Percentiles rank a stretch among this genome's conserved stretches.
These are phyloP conservation scores for Chytridium lagenaria DNA, from an alignment of 371 early-diverging fungal species.

Conservation along the genomic window DNA sequence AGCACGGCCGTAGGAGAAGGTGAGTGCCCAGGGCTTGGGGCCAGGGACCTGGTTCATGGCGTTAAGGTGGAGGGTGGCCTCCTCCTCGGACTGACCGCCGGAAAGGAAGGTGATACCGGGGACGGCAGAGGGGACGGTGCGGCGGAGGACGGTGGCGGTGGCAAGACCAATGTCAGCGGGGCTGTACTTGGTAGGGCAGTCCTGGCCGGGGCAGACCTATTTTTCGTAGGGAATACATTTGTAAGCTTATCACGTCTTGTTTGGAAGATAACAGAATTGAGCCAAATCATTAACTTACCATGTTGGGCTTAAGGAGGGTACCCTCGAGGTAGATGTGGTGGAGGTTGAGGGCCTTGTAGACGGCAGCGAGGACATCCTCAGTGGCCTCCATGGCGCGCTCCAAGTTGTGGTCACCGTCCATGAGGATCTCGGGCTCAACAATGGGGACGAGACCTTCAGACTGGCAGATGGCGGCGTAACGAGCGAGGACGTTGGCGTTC, in stretches of 20 bases:
- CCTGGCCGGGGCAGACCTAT: slow-evolving; percentile 60
- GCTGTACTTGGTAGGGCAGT: slow-evolving; percentile 53
- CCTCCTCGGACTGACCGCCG: slow-evolving; percentile 71
- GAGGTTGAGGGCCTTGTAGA: slow-evolving; percentile 58
- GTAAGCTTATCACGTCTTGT: too few species aligned
- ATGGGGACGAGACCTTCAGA: slow-evolving; percentile 68
- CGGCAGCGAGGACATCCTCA: slow-evolving; percentile 58
- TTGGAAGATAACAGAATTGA: neutral
- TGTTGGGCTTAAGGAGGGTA: slow-evolving; percentile 70
- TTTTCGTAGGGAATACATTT: too few species aligned
- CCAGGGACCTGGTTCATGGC: slow-evolving; percentile 55
- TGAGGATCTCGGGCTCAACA: slow-evolving; percentile 75
- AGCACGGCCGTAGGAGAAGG: slow-evolving; percentile 76
- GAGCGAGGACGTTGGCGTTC: slow-evolving; percentile 69
- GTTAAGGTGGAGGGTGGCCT: slow-evolving; percentile 65
- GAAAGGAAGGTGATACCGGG: slow-evolving; percentile 74
- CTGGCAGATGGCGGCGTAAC: slow-evolving; percentile 72
- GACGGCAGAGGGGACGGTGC: slow-evolving; percentile 66
- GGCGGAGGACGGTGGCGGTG: slow-evolving; percentile 61
- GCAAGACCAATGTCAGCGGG: slow-evolving; percentile 60
- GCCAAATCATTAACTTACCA: slow-evolving; percentile 44
- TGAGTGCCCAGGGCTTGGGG: slow-evolving; percentile 62
- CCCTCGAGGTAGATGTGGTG: slow-evolving; percentile 69
- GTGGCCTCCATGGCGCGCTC: slow-evolving; percentile 57
- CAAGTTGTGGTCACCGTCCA: slow-evolving; percentile 68